Percentiles rank a stretch among this genome's conserved stretches.
phyloP scores from a whole-genome alignment of 2,329 filamentous ascomycete species.

The Trichophyton simii region DNA sequence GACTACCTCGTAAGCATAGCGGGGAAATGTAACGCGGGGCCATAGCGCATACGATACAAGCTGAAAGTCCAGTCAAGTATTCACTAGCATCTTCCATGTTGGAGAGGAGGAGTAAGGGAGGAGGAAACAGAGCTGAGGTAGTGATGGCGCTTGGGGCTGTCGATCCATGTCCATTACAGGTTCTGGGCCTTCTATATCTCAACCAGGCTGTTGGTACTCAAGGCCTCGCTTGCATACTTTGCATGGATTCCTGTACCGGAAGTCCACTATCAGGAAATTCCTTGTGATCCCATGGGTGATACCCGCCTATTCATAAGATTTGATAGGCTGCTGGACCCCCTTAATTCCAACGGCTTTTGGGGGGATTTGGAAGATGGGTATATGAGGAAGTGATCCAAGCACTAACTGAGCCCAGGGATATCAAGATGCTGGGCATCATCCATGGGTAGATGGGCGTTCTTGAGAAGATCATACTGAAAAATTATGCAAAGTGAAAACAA shows the following conservation, averaged over 20 bases:
- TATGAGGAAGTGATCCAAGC: neutral
- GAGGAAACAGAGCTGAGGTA: neutral
- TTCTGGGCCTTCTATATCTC: neutral
- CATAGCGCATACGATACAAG: constrained; percentile 1
- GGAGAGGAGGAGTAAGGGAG: neutral
- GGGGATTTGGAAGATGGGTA: neutral
- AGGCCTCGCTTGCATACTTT: neutral
- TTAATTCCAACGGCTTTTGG: neutral
- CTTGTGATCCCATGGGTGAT: neutral
- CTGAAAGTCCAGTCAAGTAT: neutral
- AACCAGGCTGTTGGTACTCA: neutral
- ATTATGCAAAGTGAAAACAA: neutral
- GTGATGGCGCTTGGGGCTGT: neutral
- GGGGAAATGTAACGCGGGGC: neutral
- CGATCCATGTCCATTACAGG: neutral
- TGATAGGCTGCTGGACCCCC: neutral
- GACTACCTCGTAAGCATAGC: neutral
- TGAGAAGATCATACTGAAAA: neutral
- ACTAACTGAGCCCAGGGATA: neutral
- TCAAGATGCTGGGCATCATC: neutral
- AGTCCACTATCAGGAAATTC: neutral
- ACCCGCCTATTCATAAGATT: neutral
- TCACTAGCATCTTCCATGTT: neutral
- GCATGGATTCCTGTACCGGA: neutral
- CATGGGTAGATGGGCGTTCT: neutral